Evolutionary conservation across 192 early-diverging fungal species (phyloP), one percentile per base, ranked within the genome.

Genomic region (Backusella parvicylindrica): DNA sequence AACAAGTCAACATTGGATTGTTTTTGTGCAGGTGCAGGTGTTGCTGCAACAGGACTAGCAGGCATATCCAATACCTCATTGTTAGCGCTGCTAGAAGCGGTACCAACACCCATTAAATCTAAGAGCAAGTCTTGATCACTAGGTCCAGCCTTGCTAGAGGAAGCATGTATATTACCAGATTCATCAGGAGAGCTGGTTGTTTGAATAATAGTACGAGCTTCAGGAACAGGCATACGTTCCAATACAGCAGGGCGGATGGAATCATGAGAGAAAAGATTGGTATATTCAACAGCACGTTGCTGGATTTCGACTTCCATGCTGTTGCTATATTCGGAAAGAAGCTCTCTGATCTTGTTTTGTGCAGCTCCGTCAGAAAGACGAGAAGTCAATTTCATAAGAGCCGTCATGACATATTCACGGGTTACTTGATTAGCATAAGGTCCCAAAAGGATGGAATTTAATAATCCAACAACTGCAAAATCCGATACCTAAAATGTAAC

Each of bases 281-380:
- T 86, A 77, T 91, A 98, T 84, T 99, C 98, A 8, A 95, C 93
- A 6, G 97, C 95, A 41, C 98, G 93, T 78, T 96, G 91, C 79
- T 99, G 98, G 64, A 96, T 91, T 83, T 99, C 98, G 0, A 95
- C 89, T 75, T 97, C 92, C 69, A 93, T 90, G 67, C 93, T 92
- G 8, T 84, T 86, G 37, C 82, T 85, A 74, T 92, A 91, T 67
- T 86, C 77, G 15, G 79, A 78, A 56, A 98, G 78, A 16, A 93
- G 71, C 11, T 80, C 72, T 69, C 87, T 89, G 66, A 95, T 90
- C 69, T 77, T 72, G 33, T 82, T 73, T 31, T 83, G 78, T 1
- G 83, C 88, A 2, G 74, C 65, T 1, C 75, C 49, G 1, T 88
- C 82, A 8, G 75, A 85, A 75, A 99, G 96, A 47, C 97, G 88